These are phyloP conservation scores for Mucuna pruriens DNA, from an alignment of 306 rosid genomes.

Conservation along the genomic window DNA sequence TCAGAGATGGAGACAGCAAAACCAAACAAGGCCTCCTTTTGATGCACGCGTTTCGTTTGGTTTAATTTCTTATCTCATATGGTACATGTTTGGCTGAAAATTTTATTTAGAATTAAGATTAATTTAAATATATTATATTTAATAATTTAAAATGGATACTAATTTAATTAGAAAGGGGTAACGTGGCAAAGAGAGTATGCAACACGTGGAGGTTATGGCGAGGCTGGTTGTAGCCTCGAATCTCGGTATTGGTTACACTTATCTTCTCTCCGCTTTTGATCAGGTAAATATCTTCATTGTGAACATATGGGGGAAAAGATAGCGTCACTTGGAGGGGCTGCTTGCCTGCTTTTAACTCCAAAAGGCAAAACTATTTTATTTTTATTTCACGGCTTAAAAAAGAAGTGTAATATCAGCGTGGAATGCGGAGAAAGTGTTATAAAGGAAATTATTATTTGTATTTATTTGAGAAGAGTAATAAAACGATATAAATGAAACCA, in stretches of 20 bases:
- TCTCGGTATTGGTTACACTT: slow-evolving; percentile 49
- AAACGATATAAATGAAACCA: slow-evolving; percentile 7
- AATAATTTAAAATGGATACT: neutral
- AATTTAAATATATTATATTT: neutral
- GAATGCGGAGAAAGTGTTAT: slow-evolving; percentile 31
- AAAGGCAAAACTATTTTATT: slow-evolving; percentile 31
- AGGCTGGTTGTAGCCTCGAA: slow-evolving; percentile 51
- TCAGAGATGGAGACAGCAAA: slow-evolving; percentile 13
- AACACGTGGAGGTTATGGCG: slow-evolving; percentile 44
- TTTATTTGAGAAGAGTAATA: neutral
- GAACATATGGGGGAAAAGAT: neutral
- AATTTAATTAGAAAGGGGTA: slow-evolving; percentile 53
- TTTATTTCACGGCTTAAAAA: neutral
- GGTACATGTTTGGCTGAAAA: neutral
- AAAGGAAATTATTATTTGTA: neutral
- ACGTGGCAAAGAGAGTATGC: slow-evolving; percentile 39
- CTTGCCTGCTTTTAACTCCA: neutral
- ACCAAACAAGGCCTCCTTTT: slow-evolving; percentile 9
- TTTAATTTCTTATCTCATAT: neutral
- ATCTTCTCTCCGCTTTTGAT: slow-evolving; percentile 35
- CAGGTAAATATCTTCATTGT: slow-evolving; percentile 41
- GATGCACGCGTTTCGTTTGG: slow-evolving; percentile 45
- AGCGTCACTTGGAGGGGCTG: neutral
- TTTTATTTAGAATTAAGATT: neutral
- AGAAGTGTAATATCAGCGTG: slow-evolving; percentile 9